Percentiles rank a stretch among this genome's conserved stretches.
These are phyloP conservation scores for Gymnopilus dilepis DNA, from an alignment of 768 basidiomycete genomes.

Conservation along the genomic window DNA sequence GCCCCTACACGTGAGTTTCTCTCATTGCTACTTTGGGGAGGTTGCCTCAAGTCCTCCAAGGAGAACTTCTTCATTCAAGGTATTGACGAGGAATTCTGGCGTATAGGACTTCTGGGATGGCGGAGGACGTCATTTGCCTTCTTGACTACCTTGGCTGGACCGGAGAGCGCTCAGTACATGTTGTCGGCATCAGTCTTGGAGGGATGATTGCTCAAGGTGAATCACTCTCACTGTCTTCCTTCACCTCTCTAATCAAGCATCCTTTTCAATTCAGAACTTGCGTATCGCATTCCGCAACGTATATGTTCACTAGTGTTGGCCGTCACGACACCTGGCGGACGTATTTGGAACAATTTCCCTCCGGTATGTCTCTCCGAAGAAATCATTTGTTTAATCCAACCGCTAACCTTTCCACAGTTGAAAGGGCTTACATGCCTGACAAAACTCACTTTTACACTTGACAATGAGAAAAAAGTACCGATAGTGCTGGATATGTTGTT, in stretches of 20 bases:
- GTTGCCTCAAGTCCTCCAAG: not conserved
- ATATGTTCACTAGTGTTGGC: slow-evolving; percentile 69
- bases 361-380: slow-evolving; percentile 49
- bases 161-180: slow-evolving; percentile 58
- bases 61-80: not conserved
- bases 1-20: slow-evolving; percentile 75
- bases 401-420: slow-evolving; percentile 36
- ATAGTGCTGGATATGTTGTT: slow-evolving; percentile 63
- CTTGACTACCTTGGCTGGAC: slow-evolving; percentile 80
- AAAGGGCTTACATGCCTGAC: slow-evolving; percentile 41
- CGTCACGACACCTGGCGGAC: slow-evolving; percentile 62
- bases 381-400: not conserved
- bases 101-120: slow-evolving; percentile 75
- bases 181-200: slow-evolving; percentile 79
- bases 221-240: not conserved
- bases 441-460: slow-evolving; percentile 46
- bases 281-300: slow-evolving; percentile 66
- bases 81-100: not conserved
- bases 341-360: slow-evolving; percentile 61
- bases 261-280: slow-evolving; percentile 57
- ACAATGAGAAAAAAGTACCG: slow-evolving; percentile 53
- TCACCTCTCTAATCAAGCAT: not conserved
- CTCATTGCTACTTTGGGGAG: not conserved
- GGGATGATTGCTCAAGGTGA: slow-evolving; percentile 86
- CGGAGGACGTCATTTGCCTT: slow-evolving; percentile 69